phyloP scores from a whole-genome alignment of 768 basidiomycete species.

The Leccinum broughii region DNA sequence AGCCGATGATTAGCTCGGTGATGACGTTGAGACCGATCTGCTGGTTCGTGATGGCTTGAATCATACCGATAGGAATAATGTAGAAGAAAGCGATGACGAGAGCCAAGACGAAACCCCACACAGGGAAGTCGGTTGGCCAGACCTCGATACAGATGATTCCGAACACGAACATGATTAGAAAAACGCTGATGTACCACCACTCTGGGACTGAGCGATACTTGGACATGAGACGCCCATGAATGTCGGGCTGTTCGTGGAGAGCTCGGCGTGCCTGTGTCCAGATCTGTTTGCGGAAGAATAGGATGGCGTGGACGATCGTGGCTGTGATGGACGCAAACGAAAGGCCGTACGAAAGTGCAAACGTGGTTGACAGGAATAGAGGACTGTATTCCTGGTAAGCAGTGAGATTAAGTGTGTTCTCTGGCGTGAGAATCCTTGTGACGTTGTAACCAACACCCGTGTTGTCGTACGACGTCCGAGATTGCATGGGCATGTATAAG shows the following conservation, averaged over 20 bases:
- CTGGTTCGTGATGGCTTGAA: constrained; percentile 80
- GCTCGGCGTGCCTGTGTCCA: constrained; percentile 50
- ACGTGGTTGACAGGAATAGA: constrained; percentile 48
- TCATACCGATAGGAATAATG: constrained; percentile 74
- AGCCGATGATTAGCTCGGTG: constrained; percentile 71
- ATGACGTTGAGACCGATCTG: constrained; percentile 70
- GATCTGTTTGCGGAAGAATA: constrained; percentile 61
- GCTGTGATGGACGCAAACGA: constrained; percentile 46
- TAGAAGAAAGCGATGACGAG: constrained; percentile 56
- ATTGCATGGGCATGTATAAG: constrained; percentile 41
- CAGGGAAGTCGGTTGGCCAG: constrained; percentile 55
- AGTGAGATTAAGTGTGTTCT: constrained; percentile 33
- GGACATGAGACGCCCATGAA: constrained; percentile 61
- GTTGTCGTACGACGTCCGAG: constrained; percentile 44
- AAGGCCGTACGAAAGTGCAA: constrained; percentile 52
- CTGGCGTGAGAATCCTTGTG: constrained; percentile 36
- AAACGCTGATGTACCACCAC: constrained; percentile 53
- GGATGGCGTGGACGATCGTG: constrained; percentile 41
- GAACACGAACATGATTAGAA: constrained; percentile 57
- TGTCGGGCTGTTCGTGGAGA: constrained; percentile 56
- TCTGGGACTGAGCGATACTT: constrained; percentile 59
- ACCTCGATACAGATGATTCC: constrained; percentile 59
- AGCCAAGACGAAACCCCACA: constrained; percentile 46
- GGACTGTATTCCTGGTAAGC: constrained; percentile 41
- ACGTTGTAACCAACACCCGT: constrained; percentile 43